Evolutionary conservation across 768 basidiomycete species (phyloP), one percentile per base, ranked within the genome.

Genomic region (Pleurotus platypus): DNA sequence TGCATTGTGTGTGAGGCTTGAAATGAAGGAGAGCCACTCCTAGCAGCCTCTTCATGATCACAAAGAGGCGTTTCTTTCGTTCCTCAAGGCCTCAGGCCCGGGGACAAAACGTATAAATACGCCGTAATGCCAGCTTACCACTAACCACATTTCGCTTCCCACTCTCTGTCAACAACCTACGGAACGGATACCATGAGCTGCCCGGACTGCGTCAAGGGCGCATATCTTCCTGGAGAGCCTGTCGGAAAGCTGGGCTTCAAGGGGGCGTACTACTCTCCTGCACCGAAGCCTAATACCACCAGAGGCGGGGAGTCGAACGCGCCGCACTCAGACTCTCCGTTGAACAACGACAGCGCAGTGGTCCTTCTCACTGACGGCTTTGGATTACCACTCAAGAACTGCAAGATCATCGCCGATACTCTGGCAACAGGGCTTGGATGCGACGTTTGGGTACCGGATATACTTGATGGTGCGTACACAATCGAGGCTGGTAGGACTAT

Each of bases 361-460:
- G 39, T 83, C n/a, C 64, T 83, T 12, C 68, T 83, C 46, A 81
- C 79, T 0, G 82, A 85, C 55, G 73, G 72, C n/a, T 86, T 83
- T 61, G 84, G 82, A 1, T 68, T 84, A 1, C 69, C 73, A 4
- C 61, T 83, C 37, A 69, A 72, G 12, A 84, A 85, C 58, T 72
- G 66, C 63, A 83, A 79, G 63, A 70, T 85, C 49, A 69, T 84
- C 1, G 82, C 82, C 2, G 82, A 85, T 67, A 66, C 66, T 30
- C 67, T 80, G 15, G 74, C 79, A 8, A 68, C 74, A 56, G 54
- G 68, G 6, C 60, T 84, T 24, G 69, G 67, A 3, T 79, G 81
- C 56, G 83, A 85, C 61, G 82, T 83, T 22, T 84, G 80, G 78
- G 72, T 79, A 54, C 83, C 82, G 5, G 84, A 85, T 66, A 58